These are phyloP conservation scores for Termitomyces sp. DNA, from an alignment of 768 basidiomycete genomes.

Conservation along the genomic window DNA sequence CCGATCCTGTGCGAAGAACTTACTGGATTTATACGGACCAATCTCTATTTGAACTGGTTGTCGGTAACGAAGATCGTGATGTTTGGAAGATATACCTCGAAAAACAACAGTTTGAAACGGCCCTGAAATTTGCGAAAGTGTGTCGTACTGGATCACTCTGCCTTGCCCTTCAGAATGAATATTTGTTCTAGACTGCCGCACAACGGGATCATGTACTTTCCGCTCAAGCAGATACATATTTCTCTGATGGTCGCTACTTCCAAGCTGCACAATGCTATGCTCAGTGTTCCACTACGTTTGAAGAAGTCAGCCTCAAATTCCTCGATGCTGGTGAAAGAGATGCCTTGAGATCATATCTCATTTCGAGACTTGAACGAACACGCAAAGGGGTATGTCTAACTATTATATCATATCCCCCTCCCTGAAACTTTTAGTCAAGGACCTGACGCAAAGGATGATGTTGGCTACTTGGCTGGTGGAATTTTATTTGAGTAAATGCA, in stretches of 20 bases:
- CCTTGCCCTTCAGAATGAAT: background rate
- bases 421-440: conserved; percentile 39
- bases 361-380: conserved; percentile 80
- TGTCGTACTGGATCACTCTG: conserved; percentile 9
- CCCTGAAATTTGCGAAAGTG: conserved; percentile 81
- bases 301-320: conserved; percentile 89
- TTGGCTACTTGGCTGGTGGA: conserved; percentile 98
- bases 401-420: background rate
- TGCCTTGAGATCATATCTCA: conserved; percentile 83
- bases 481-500: conserved; percentile 94
- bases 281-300: conserved; percentile 81
- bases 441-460: conserved; percentile 93
- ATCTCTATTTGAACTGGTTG: conserved; percentile 82
- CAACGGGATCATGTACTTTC: conserved; percentile 84
- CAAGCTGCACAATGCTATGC: conserved; percentile 92
- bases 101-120: conserved; percentile 70
- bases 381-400: conserved; percentile 64
- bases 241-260: conserved; percentile 77
- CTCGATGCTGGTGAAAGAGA: conserved; percentile 88
- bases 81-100: conserved; percentile 91
- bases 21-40: conserved; percentile 93
- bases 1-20: conserved; percentile 84
- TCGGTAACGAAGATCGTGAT: conserved; percentile 86
- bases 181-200: conserved; percentile 56
- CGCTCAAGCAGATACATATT: conserved; percentile 77